Evolutionary conservation across 257 asterid species (phyloP), one percentile per base, ranked within the genome.

Genomic region (Eustoma russellianum): DNA sequence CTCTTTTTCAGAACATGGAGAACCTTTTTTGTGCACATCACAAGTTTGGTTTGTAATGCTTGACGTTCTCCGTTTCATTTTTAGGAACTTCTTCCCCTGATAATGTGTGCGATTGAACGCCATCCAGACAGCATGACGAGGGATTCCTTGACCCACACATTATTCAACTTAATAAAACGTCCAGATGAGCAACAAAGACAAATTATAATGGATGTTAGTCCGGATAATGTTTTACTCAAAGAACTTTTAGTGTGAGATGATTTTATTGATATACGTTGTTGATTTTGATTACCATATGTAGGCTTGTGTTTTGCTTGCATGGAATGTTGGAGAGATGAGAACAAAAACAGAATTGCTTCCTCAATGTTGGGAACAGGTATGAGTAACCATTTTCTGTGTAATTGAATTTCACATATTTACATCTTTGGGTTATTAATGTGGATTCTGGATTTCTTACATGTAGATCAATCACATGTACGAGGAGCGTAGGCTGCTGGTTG

Each of bases 301-400:
- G 99, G 99, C 99, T 63, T 88, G 99, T 68, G 98, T 92, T 55
- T 74, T 86, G 52, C 97, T 92, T 55, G 90, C 97, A 44, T 83
- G 83, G 77, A 88, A 81, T 79, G 95, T 92, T 3, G 95, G 98
- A 63, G 88, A 85, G 72, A 77, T 92, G 81, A 77, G 99, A 72
- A 88, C 97, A 43, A 97, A 92, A 80, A 88, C 84, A 69, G 99
- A 92, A 79, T 70, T 92, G 81, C 86, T 92, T 72, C 97, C 98
- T 53, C 98, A 88, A 70, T 92, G 98, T 61, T 92, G 98, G 98
- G 97, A 92, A 83, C 98, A 92, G 65, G 98, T 91, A 74, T 72
- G 79, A 55, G 50, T 70, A 65, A 69, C 2, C 17, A 9, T 57
- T 33, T 59, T 14, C 15, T 16, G 4, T 16, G 47, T 3, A 24